These are phyloP conservation scores for Turnera subulata DNA, from an alignment of 345 rosid genomes.

Conservation along the genomic window DNA sequence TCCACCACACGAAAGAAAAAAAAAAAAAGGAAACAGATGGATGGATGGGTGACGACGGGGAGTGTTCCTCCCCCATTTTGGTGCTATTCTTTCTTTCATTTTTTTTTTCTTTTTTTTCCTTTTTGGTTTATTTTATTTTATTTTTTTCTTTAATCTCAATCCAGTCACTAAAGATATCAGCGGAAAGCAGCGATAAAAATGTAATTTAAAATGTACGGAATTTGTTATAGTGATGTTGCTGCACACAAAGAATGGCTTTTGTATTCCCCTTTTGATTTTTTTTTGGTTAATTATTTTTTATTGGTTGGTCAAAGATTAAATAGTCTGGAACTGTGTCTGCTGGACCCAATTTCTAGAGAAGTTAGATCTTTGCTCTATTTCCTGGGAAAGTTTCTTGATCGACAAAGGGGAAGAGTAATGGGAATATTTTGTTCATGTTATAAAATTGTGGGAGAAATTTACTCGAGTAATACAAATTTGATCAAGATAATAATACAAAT, in stretches of 20 bases:
- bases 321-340: too few species aligned
- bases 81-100: conserved; percentile 33
- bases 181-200: conserved; percentile 21
- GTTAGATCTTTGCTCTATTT: too few species aligned
- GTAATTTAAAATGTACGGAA: conserved; percentile 37
- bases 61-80: conserved; percentile 18
- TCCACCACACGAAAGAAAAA: conserved; percentile 12
- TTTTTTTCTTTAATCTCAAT: conserved; percentile 15
- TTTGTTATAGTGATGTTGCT: conserved; percentile 28
- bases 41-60: conserved; percentile 12
- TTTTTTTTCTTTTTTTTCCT: background rate
- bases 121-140: background rate
- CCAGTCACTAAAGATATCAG: conserved; percentile 26
- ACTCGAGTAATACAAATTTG: too few species aligned
- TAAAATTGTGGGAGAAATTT: too few species aligned
- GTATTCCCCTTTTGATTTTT: conserved; percentile 9
- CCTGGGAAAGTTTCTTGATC: too few species aligned
- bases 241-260: conserved; percentile 37
- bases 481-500: too few species aligned
- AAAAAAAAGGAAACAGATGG: too few species aligned
- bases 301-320: too few species aligned
- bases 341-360: too few species aligned
- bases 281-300: background rate
- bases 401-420: too few species aligned
- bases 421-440: too few species aligned